These are phyloP conservation scores for Fusarium marasasianum DNA, from an alignment of 2,329 filamentous ascomycete species.

Conservation along the genomic window DNA sequence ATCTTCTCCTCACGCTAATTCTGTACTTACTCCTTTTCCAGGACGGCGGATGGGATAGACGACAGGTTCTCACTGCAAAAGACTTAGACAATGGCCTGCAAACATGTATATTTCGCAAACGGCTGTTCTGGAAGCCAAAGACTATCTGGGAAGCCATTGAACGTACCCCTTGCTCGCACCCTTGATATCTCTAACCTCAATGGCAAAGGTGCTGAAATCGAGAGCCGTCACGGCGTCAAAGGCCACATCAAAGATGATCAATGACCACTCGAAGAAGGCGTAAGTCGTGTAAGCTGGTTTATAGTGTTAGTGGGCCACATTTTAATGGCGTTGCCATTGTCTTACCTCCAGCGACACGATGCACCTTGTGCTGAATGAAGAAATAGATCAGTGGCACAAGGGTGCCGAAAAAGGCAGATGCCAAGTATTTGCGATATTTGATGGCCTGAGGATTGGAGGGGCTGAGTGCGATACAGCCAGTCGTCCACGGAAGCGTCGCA, in stretches of 20 bases:
- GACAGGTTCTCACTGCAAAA: constrained; percentile 58
- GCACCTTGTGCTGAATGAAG: constrained; percentile 98
- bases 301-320: constrained; percentile 21
- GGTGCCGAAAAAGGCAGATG: constrained; percentile 86
- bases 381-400: constrained; percentile 93
- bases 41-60: constrained; percentile 57
- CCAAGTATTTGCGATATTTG: constrained; percentile 88
- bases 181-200: constrained; percentile 88
- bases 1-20: neutral
- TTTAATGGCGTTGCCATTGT: neutral
- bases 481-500: constrained; percentile 92
- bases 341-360: constrained; percentile 91
- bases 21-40: constrained; percentile 78
- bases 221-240: constrained; percentile 95
- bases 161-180: constrained; percentile 98
- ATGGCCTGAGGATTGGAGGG: constrained; percentile 84
- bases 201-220: constrained; percentile 89
- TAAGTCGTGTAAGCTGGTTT: constrained; percentile 90
- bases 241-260: constrained; percentile 93
- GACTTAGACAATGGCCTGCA: constrained; percentile 52
- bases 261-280: constrained; percentile 96
- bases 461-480: constrained; percentile 88
- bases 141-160: constrained; percentile 90
- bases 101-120: constrained; percentile 46
- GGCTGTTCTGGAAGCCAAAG: constrained; percentile 42